Evolutionary conservation across 116 monocot genomes (phyloP).

Genomic region (Phalaenopsis hybrid): DNA sequence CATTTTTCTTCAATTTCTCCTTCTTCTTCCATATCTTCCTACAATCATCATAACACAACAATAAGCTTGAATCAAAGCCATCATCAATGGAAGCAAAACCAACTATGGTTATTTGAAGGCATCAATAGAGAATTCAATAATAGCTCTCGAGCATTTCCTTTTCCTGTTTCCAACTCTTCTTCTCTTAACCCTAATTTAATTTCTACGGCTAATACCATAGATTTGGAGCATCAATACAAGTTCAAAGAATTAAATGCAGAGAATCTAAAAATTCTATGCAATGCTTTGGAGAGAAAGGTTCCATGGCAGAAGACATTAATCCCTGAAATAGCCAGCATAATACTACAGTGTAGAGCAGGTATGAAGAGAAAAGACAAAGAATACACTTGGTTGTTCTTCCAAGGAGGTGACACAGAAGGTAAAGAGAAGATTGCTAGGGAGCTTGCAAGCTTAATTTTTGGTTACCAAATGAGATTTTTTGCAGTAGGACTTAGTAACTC

Average conservation of each 20-base stretch:
- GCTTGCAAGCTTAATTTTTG: conserved; percentile 68
- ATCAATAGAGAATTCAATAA: conserved; percentile 6
- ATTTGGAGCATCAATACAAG: conserved; percentile 27
- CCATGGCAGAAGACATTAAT: conserved; percentile 53
- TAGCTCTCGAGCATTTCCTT: not conserved
- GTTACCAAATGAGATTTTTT: conserved; percentile 31
- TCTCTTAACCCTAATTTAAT: conserved; percentile 21
- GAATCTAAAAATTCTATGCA: conserved; percentile 70
- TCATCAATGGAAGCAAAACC: not conserved
- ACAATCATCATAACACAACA: conserved; percentile 13
- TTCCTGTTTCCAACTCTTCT: conserved; percentile 31
- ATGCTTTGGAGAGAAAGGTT: conserved; percentile 49
- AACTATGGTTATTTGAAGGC: not conserved
- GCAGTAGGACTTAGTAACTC: conserved; percentile 27
- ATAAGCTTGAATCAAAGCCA: conserved; percentile 9
- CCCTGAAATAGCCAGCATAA: conserved; percentile 64
- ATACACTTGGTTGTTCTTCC: conserved; percentile 86
- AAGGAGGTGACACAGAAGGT: conserved; percentile 53
- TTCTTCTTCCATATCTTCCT: conserved; percentile 32
- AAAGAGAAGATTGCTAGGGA: conserved; percentile 65
- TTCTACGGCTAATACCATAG: conserved; percentile 17
- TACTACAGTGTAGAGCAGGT: conserved; percentile 79
- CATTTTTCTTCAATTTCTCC: conserved; percentile 37
- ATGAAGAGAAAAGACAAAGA: conserved; percentile 57
- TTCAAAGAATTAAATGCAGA: conserved; percentile 87